These are phyloP conservation scores for Trichoderma guizhouense DNA, from an alignment of 2,329 filamentous ascomycete genomes.

Conservation along the genomic window DNA sequence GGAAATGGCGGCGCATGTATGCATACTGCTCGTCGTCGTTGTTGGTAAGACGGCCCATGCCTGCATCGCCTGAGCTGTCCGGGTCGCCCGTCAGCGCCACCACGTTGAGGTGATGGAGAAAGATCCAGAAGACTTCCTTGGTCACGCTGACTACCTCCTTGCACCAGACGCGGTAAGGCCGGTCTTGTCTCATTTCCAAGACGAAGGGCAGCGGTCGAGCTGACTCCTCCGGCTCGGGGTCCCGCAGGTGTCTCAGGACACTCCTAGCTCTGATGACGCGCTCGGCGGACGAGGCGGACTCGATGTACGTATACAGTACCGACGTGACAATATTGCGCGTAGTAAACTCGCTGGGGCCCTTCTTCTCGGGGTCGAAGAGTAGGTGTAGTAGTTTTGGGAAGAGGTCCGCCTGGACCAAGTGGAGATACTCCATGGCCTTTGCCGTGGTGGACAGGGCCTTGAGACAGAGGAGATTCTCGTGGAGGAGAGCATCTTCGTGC, in stretches of 20 bases:
- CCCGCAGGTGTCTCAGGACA: constrained; percentile 76
- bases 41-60: constrained; percentile 24
- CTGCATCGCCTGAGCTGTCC: constrained; percentile 22
- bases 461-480: constrained; percentile 87
- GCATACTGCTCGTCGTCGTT: constrained; percentile 46
- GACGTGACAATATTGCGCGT: constrained; percentile 88
- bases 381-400: constrained; percentile 84
- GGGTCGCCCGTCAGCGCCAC: constrained; percentile 56
- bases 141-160: constrained; percentile 90
- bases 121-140: constrained; percentile 99
- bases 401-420: constrained; percentile 72
- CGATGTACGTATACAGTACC: constrained; percentile 83
- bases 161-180: constrained; percentile 91
- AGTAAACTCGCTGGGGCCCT: constrained; percentile 93
- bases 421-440: constrained; percentile 75
- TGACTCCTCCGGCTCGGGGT: constrained; percentile 72
- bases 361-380: constrained; percentile 97
- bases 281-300: constrained; percentile 59
- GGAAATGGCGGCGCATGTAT: constrained; percentile 73
- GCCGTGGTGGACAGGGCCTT: constrained; percentile 94
- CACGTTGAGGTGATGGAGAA: constrained; percentile 89
- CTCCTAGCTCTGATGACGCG: constrained; percentile 65
- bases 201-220: constrained; percentile 81
- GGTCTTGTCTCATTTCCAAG: constrained; percentile 78
- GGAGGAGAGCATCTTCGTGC: constrained; percentile 87